A percentile compares a stretch with the other conserved stretches of the same genome.
phyloP scores from a whole-genome alignment of 306 rosid genomes.

The Abrus pulchellus region DNA sequence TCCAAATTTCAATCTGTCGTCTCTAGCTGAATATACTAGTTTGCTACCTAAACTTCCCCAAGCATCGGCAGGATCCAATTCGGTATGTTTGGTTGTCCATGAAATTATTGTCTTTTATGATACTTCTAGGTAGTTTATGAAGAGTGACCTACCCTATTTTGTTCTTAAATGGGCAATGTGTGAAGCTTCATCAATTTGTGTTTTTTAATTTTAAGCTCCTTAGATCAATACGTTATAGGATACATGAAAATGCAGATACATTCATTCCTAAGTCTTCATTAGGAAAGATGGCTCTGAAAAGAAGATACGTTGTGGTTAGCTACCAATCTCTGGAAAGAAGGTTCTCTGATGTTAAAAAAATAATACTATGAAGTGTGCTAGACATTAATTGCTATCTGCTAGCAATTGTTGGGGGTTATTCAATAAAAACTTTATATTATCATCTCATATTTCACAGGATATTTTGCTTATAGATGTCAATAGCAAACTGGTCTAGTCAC shows the following conservation, averaged over 20 bases:
- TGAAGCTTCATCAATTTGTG: background rate
- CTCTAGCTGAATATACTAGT: background rate
- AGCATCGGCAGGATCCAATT: background rate
- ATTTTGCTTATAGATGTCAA: background rate
- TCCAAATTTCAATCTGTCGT: background rate
- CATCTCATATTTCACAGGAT: background rate
- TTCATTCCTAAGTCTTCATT: background rate
- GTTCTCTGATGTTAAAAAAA: background rate
- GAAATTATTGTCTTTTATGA: background rate
- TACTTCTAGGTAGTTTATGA: background rate
- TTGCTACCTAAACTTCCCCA: background rate
- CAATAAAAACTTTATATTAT: background rate
- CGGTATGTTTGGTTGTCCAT: background rate
- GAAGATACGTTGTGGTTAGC: background rate
- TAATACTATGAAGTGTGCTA: conserved; percentile 1
- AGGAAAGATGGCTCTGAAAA: background rate
- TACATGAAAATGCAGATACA: background rate
- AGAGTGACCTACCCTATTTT: background rate
- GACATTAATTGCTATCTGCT: background rate
- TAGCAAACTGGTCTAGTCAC: background rate
- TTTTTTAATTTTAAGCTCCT: background rate
- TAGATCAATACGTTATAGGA: background rate
- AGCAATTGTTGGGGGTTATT: background rate
- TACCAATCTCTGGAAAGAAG: background rate
- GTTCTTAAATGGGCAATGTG: background rate